Base-by-base conservation (phyloP, 805 yeast species). In the Sugiyamaella marilandica region DNA sequence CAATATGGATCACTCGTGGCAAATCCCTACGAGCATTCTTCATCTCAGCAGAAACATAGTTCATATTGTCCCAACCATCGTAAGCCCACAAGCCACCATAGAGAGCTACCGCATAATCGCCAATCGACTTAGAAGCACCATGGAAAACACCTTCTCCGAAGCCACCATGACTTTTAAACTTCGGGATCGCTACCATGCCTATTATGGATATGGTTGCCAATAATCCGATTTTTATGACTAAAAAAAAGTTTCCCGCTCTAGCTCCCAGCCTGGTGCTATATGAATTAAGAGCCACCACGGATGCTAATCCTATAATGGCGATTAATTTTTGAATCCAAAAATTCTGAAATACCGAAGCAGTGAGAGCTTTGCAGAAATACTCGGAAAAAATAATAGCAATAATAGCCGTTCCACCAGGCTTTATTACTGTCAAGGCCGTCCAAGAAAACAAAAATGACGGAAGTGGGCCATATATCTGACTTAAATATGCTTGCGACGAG, bases 51-150 rank as follows among this genome's bases (percentile, higher is more conserved):
- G 72, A 62, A 32, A 72, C 69, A 53, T 66, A 72, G 58, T 72
- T 72, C 53, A 70, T 64, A 55, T 72, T 72, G 52, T 72, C 76
- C 76, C 76, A 72, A 31, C 76, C 76, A 48, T 72, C 76, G 48
- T 68, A 72, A 2, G 76, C 76, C 76, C 76, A 72, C 1, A 73
- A 58, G 1, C 72, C 75, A 1, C 74, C 74, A 52, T 69, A 72
- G 5, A 72, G 55, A 0, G 75, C 76, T 5, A 66, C 58, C 1
- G 74, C 70, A 36, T 65, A 60, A 32, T 62, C 61, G 13, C 69
- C 65, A 2, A 69, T 44, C 5, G 61, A 49, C 2, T 45, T 50
- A 10, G 68, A 58, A 1, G 71, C 55, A 1, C 68, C 70, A 10
- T 56, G 57, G 54, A 64, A 66, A 13, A 68, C 46, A 0, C 61